These are phyloP conservation scores for Alternaria sp. DNA, from an alignment of 2,329 filamentous ascomycete species.

Conservation along the genomic window DNA sequence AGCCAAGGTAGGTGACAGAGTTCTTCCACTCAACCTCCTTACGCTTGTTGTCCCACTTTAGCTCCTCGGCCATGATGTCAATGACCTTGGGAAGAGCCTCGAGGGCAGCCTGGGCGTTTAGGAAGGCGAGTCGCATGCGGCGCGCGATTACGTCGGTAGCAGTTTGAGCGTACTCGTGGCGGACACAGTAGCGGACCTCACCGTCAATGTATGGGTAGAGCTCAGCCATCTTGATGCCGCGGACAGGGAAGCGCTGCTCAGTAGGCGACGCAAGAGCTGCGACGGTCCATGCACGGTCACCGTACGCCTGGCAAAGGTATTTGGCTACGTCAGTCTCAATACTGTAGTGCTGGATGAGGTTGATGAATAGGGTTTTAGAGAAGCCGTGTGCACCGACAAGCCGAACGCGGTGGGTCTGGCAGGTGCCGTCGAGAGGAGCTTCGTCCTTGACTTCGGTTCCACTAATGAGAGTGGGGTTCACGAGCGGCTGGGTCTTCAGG, in stretches of 20 bases:
- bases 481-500: slow-evolving; percentile 65
- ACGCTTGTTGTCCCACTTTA: slow-evolving; percentile 76
- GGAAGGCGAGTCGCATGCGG: slow-evolving; percentile 83
- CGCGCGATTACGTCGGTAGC: slow-evolving; percentile 88
- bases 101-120: slow-evolving; percentile 89
- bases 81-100: slow-evolving; percentile 86
- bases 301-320: slow-evolving; percentile 86
- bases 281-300: slow-evolving; percentile 91
- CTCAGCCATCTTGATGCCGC: slow-evolving; percentile 78
- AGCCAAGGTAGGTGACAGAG: slow-evolving; percentile 64
- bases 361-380: slow-evolving; percentile 92
- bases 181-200: slow-evolving; percentile 86
- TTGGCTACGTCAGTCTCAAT: slow-evolving; percentile 91
- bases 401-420: slow-evolving; percentile 84
- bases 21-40: slow-evolving; percentile 85
- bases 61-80: slow-evolving; percentile 86
- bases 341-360: slow-evolving; percentile 91
- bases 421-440: slow-evolving; percentile 74
- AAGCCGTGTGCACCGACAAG: slow-evolving; percentile 86
- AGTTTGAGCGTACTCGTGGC: slow-evolving; percentile 90
- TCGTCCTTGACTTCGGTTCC: slow-evolving; percentile 77
- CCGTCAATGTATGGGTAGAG: slow-evolving; percentile 93
- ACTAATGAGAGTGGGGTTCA: slow-evolving; percentile 71
- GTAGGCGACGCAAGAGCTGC: slow-evolving; percentile 81
- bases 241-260: slow-evolving; percentile 79